Evolutionary conservation across 441 rosid species (phyloP), one percentile per base, ranked within the genome.

Genomic region (Breynia disticha): DNA sequence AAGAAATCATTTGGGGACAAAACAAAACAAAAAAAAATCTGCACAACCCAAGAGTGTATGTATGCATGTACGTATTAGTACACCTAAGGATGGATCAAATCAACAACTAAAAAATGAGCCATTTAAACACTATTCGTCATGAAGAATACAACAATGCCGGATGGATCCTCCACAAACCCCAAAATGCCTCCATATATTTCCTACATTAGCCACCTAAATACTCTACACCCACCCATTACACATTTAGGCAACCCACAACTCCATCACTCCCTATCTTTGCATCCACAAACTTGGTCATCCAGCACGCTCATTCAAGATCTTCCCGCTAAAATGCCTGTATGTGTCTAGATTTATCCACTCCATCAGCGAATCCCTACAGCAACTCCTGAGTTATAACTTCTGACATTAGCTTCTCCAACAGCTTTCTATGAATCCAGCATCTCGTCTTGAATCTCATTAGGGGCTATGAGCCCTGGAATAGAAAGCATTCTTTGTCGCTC

Each of bases 401-500:
- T 49, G 52, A 62, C 51, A 73, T 69, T 71, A 72, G 77, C 72
- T 52, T 65, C 57, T 51, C 21, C 37, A 11, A 42, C 45, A 54
- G 54, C 62, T 38, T 54, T 55, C 81, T 82, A 87, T 0, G 96
- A 87, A 67, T 94, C 99, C 63, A 82, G 63, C 99, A 94, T 94
- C 75, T 94, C 99, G 39, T 94, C 99, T 74, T 90, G 99, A 56
- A 87, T 83, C 72, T 94, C 99, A 54, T 81, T 83, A 9, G 99
- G 99, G 61, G 96, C 97, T 42, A 94, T 86, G 50, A 94, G 86
- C 66, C 99, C 99, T 1, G 99, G 99, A 64, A 94, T 85, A 19
- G 90, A 78, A 62, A 90, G 87, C 99, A 94, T 94, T 65, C 95
- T 74, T 74, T 79, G 96, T 51, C 94, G 80, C 75, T 94, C 97